Conservation (phyloP, 805 yeast genomes). For the Cyberlindnera bimundalis region DNA sequence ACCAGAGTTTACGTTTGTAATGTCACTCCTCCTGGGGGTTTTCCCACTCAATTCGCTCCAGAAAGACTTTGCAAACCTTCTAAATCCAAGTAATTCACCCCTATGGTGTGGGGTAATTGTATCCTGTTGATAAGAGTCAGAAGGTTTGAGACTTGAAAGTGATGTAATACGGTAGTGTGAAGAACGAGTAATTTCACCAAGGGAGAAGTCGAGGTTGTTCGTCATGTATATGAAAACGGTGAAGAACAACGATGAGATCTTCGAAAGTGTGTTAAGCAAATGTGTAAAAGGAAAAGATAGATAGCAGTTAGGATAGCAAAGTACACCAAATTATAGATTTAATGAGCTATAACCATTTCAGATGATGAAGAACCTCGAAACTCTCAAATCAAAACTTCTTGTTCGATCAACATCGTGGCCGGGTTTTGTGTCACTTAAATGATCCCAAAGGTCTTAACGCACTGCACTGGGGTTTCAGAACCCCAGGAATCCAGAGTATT, state of each 20-base stretch:
- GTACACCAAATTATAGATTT: too few species aligned
- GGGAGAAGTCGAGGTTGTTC: background rate
- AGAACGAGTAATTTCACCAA: background rate
- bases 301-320: too few species aligned
- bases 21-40: background rate
- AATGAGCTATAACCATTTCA: too few species aligned
- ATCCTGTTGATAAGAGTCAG: background rate
- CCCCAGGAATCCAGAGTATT: too few species aligned
- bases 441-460: too few species aligned
- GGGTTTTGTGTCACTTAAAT: too few species aligned
- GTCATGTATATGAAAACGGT: background rate
- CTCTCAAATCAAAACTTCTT: too few species aligned
- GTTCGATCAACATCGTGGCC: too few species aligned
- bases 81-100: constrained; percentile 10
- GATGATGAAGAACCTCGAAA: too few species aligned
- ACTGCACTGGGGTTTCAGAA: too few species aligned
- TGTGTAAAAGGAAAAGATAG: too few species aligned
- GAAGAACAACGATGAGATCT: background rate
- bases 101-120: background rate
- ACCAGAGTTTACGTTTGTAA: background rate
- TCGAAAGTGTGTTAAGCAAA: background rate
- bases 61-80: constrained; percentile 5
- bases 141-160: constrained; percentile 1
- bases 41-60: constrained; percentile 2
- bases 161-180: background rate